Evolutionary conservation across 306 rosid genomes (phyloP), one percentile per base, ranked within the genome.

Genomic region (Vigna angularis): DNA sequence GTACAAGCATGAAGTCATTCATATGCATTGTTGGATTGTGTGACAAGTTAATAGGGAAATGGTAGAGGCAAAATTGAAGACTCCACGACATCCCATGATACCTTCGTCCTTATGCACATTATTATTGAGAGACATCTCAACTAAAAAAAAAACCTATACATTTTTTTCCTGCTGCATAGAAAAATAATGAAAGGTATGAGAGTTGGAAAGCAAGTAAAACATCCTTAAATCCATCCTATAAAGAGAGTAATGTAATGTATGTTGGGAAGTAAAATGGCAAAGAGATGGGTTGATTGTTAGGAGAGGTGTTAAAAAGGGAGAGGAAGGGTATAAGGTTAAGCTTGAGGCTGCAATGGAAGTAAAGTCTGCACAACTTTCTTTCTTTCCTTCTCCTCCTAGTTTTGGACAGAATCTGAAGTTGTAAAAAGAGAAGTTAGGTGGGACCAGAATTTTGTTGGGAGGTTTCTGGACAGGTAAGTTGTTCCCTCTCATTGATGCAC

Each of bases 401-500:
- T 26, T 26, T 26, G 28, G 28, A 26, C 28, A 26, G 85, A 76
- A 82, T 71, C 70, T 16, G 50, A 76, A 76, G 44, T 61, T 30
- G 66, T 30, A 61, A 59, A 59, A 17, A 12, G 28, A 58, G 17
- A 5, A 42, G 17, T 52, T n/a, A 24, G 63, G 77, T 75, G 18
- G 87, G 84, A 26, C 82, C 83, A 66, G 0, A 5, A 6, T 68
- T 66, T 85, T 81, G 81, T 77, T 79, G 81, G 81, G 78, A 62
- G 78, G 71, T 79, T 81, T 78, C 47, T 70, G 65, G 73, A 85
- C 83, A 81, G 32, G 26, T 63, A 74, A 78, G 85, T 81, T 81
- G 86, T 78, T 85, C 83, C 85, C 83, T 78, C 20, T 56, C 1
- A 53, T 44, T 68, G 55, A 68, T 85, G 83, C 87, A 80, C 81